Evolutionary conservation across 1,139 yeast genomes (phyloP).

Genomic region (Geotrichum carabidarum): DNA sequence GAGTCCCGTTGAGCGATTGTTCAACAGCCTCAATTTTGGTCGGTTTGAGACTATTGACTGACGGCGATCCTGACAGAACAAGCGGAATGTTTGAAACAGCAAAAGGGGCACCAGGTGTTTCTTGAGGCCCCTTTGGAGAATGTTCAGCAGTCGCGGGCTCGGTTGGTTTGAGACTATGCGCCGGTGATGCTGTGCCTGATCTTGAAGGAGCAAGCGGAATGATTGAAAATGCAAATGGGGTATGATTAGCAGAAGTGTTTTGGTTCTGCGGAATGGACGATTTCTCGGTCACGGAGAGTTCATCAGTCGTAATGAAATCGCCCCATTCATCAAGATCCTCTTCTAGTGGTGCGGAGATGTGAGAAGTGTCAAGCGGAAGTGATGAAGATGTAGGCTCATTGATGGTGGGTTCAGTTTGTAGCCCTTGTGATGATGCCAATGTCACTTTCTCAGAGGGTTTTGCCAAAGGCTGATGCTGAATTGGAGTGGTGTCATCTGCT

Average conservation of each 20-base stretch:
- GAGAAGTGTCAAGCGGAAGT: background rate
- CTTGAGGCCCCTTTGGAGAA: too few species aligned
- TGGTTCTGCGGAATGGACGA: background rate
- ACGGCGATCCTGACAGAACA: too few species aligned
- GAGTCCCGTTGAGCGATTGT: too few species aligned
- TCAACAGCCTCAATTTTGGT: too few species aligned
- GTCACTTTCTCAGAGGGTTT: background rate
- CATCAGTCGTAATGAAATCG: constrained; percentile 4
- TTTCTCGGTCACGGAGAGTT: background rate
- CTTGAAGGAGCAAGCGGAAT: background rate
- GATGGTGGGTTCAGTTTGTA: background rate
- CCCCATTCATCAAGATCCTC: constrained; percentile 23
- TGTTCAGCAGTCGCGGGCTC: too few species aligned
- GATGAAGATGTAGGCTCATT: background rate
- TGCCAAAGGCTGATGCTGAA: background rate
- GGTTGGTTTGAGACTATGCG: background rate
- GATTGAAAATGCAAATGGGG: background rate
- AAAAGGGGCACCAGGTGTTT: too few species aligned
- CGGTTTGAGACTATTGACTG: too few species aligned
- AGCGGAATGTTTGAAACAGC: too few species aligned
- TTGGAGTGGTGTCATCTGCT: too few species aligned
- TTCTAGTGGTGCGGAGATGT: background rate
- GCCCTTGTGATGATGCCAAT: too few species aligned
- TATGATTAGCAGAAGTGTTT: background rate
- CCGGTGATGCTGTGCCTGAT: background rate